Base-by-base conservation (phyloP, 495 filamentous ascomycete species). In the Xylaria intraflava region DNA sequence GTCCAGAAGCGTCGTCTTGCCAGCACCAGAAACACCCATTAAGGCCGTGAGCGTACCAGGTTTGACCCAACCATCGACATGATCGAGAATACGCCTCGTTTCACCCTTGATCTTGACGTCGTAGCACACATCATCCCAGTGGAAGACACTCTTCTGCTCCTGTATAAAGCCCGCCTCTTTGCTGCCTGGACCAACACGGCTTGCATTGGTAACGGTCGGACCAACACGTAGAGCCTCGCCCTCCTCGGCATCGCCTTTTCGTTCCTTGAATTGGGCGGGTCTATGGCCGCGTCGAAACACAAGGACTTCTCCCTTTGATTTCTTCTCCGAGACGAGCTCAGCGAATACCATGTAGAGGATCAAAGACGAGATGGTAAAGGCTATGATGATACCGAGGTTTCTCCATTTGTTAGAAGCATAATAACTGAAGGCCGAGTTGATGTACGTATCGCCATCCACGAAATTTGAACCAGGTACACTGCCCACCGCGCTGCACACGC, bases 41-140 rank as follows among this genome's bases (percentile, higher is more conserved):
- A 94, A 72, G n/a, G 90, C 90, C 0, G 90, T 95, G 52, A 95
- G 62, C 12, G 88, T 94, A 49, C 90, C 90, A 24, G 90, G 90
- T 62, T 92, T 90, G 44, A 95, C 88, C 87, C 88, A 95, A 24
- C 90, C 90, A 61, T 90, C 86, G 6, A 95, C 85, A 53, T 90
- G 73, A 55, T 95, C 82, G 30, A 96, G 75, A 55, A 96, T 85
- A 23, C 86, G 78, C n/a, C 89, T 76, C 22, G 75, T 70, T 56
- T 87, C 81, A 8, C 75, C 74, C 69, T 94, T 94, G 64, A 95
- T 87, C 69, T 91, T 89, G 71, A 96, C 86, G 56, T 93, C 88
- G 61, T 92, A 96, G 67, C 82, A 86, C 2, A 95, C 84, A 61
- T 90, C 77, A 51, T 83, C 81, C 90, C 90, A 96, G 59, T 87